These are phyloP conservation scores for Dendrobium huoshanense DNA, from an alignment of 106 monocot genomes.

Conservation along the genomic window DNA sequence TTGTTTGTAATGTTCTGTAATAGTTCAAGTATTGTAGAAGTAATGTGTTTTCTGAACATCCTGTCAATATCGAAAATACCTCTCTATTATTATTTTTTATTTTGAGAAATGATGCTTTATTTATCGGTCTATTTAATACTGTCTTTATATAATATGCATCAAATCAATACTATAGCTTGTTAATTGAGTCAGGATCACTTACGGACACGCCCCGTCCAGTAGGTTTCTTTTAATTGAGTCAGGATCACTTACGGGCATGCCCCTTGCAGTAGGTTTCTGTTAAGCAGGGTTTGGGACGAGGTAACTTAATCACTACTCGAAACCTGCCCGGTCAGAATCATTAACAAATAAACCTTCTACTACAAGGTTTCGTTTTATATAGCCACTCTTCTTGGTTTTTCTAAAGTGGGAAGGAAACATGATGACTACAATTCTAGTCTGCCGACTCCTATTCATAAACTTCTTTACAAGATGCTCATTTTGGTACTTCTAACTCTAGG, in stretches of 20 bases:
- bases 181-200: not conserved
- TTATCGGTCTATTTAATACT: not conserved
- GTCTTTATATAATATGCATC: not conserved
- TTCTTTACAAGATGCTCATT: not conserved
- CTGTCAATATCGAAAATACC: not conserved
- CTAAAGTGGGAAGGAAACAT: too few species aligned
- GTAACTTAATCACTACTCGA: not conserved
- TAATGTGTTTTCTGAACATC: not conserved
- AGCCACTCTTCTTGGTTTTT: not conserved
- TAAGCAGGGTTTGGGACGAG: not conserved
- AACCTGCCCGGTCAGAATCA: not conserved
- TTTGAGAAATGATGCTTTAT: not conserved
- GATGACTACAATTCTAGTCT: not conserved
- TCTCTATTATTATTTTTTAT: not conserved
- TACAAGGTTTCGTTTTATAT: not conserved
- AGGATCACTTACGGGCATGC: not conserved
- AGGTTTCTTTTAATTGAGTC: not conserved
- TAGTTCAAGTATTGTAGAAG: not conserved
- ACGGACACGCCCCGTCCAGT: not conserved
- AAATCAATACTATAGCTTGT: not conserved
- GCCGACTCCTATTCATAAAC: not conserved
- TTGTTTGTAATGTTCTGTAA: constrained; percentile 1
- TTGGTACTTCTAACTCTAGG: not conserved
- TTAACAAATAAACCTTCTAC: not conserved
- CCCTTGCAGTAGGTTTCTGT: not conserved